A percentile compares a stretch with the other conserved stretches of the same genome.
Evolutionary conservation across 2,329 filamentous ascomycete species (phyloP).

Genomic region (Colletotrichum siamense): DNA sequence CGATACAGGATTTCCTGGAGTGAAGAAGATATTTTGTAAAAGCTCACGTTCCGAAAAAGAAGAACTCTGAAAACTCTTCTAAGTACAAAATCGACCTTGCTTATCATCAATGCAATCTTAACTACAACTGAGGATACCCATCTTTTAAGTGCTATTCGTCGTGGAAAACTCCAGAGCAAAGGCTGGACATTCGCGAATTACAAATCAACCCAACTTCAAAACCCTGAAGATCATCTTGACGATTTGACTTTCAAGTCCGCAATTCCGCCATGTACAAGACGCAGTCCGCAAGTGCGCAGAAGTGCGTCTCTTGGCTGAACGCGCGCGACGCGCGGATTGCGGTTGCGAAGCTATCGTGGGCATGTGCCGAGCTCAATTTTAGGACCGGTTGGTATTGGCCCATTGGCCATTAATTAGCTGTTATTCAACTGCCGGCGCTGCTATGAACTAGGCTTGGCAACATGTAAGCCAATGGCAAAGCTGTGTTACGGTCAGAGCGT

Average conservation of each 20-base stretch:
- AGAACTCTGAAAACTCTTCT: rapidly evolving
- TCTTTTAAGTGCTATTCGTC: neutral
- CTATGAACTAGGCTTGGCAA: rapidly evolving
- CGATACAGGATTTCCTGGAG: too few relatives aligned
- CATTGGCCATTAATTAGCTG: too few relatives aligned
- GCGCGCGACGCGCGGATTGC: too few relatives aligned
- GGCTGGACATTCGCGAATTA: neutral
- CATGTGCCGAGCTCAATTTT: too few relatives aligned
- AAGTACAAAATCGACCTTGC: too few relatives aligned
- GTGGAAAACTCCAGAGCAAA: neutral
- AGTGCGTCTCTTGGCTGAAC: too few relatives aligned
- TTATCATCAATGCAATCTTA: neutral
- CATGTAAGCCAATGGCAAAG: too few relatives aligned
- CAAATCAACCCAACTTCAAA: neutral
- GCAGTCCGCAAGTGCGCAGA: too few relatives aligned
- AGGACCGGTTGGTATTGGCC: rapidly evolving
- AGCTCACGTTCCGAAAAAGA: neutral
- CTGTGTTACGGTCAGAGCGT: rapidly evolving
- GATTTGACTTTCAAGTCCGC: too few relatives aligned
- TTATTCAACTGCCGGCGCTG: rapidly evolving
- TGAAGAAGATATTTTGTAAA: neutral
- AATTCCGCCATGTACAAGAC: too few relatives aligned
- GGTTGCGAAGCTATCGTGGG: too few relatives aligned
- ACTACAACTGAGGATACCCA: rapidly evolving
- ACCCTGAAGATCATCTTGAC: too few relatives aligned